Percentiles rank a stretch among this genome's conserved stretches.
Conservation (phyloP, 768 basidiomycete species). For the Kondoa malvinella region DNA sequence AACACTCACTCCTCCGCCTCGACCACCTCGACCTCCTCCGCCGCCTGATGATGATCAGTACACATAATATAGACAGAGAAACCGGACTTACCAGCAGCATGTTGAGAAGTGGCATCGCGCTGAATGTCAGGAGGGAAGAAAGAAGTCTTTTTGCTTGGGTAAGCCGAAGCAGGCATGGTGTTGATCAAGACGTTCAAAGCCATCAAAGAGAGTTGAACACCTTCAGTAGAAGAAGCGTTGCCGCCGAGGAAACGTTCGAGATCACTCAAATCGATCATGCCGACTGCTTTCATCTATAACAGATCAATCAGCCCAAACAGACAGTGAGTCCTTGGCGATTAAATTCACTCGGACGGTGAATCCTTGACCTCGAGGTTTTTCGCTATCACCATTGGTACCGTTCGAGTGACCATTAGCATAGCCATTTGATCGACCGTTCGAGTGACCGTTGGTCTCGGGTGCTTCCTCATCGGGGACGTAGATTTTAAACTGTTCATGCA, state of each 20-base stretch:
- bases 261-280: not conserved
- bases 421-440: not conserved
- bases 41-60: too few relatives aligned
- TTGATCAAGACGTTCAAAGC: conserved; percentile 18
- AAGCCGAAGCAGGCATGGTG: conserved; percentile 3
- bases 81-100: not conserved
- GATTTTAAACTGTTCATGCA: not conserved
- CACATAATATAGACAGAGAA: not conserved
- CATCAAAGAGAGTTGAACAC: not conserved
- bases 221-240: not conserved
- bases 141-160: conserved; percentile 13
- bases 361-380: not conserved
- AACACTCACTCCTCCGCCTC: not conserved
- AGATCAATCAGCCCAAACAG: not conserved
- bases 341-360: not conserved
- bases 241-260: not conserved
- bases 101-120: conserved; percentile 5
- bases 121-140: conserved; percentile 18
- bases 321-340: not conserved
- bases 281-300: not conserved
- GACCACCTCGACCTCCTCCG: not conserved
- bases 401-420: not conserved
- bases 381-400: not conserved
- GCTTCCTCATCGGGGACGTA: not conserved
- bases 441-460: not conserved